Base-by-base conservation (phyloP, 192 early-diverging fungal genomes). In the Kappamyces sp. region DNA sequence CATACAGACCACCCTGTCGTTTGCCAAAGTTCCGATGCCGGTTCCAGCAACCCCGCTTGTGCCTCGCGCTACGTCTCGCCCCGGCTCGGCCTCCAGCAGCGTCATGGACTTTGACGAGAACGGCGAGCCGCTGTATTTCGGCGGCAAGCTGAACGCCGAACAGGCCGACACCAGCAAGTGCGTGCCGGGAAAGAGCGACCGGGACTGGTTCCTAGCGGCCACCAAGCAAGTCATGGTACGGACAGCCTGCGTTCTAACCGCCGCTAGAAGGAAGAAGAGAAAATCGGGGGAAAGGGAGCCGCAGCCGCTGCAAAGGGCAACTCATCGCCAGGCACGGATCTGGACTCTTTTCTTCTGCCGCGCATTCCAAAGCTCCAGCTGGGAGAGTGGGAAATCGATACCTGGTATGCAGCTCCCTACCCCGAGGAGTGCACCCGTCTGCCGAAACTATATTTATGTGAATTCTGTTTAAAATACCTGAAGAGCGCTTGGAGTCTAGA, bases 391-490 rank as follows among this genome's bases (percentile, higher is more conserved):
- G 81, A 86, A 47, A 93, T 98, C n/a, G 77, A 83, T 22, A 87
- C 90, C 0, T 96, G 94, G 96, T 96, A 96, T 63, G 66, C 83
- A 49, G 88, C 94, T n/a, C 91, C 91, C 5, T 98, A 91, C 60
- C 96, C 96, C 2, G 86, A 81, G 42, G 91, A 93, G 61, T 96
- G 93, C 67, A 80, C 84, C 42, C 64, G 71, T 2, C 71, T 84
- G 29, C 71, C 79, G 41, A 72, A 72, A 15, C 69, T 96, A 32
- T 94, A 87, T 52, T 76, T 96, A 22, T 98, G 96, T 69, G 91
- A 96, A 58, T 77, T 78, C 48, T 98, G 96, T 61, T 71, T 98
- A 43, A 93, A 93, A 62, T 99, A 99, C 63, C 93, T 96, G 84
- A 87, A 86, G 45, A 70, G 76, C 41, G 74, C 80, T 32, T 80